Conservation (phyloP, 768 basidiomycete genomes). For the Trametes cingulata region DNA sequence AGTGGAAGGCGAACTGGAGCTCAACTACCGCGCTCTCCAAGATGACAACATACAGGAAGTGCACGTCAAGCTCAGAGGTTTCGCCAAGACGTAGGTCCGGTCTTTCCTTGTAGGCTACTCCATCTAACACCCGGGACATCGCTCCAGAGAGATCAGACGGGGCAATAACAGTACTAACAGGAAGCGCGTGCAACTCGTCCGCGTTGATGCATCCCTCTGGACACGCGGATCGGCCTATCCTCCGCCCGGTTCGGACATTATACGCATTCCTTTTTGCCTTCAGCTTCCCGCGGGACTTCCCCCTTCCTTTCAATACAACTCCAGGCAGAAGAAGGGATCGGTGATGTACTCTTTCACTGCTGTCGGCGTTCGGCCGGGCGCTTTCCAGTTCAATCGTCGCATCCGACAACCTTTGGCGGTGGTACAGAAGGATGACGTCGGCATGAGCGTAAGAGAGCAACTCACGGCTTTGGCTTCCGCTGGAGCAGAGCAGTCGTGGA, state of each 20-base stretch:
- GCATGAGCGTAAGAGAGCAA: neutral
- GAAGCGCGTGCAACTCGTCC: constrained; percentile 1
- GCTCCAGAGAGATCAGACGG: neutral
- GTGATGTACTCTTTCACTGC: constrained; percentile 12
- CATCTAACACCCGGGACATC: neutral
- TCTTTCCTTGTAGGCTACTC: no score
- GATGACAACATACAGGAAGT: constrained; percentile 13
- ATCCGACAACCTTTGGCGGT: constrained; percentile 1
- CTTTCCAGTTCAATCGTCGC: constrained; percentile 10
- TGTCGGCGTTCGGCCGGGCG: constrained; percentile 17
- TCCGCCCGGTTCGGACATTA: constrained; percentile 7
- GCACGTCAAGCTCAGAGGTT: constrained; percentile 13
- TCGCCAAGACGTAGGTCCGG: constrained; percentile 10
- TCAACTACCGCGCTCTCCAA: constrained; percentile 8
- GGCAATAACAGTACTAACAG: neutral
- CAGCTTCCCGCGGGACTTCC: constrained; percentile 9
- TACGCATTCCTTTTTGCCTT: constrained; percentile 20
- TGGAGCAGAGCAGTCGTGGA: neutral
- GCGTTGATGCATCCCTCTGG: constrained; percentile 2
- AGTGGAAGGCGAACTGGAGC: constrained; percentile 14
- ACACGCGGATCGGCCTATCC: constrained; percentile 4
- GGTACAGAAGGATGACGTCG: constrained; percentile 2
- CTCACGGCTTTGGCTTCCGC: neutral
- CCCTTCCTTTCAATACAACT: constrained; percentile 9
- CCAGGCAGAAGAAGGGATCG: neutral